These are phyloP conservation scores for Lentinula guzmanii DNA, from an alignment of 768 basidiomycete species.

Conservation along the genomic window DNA sequence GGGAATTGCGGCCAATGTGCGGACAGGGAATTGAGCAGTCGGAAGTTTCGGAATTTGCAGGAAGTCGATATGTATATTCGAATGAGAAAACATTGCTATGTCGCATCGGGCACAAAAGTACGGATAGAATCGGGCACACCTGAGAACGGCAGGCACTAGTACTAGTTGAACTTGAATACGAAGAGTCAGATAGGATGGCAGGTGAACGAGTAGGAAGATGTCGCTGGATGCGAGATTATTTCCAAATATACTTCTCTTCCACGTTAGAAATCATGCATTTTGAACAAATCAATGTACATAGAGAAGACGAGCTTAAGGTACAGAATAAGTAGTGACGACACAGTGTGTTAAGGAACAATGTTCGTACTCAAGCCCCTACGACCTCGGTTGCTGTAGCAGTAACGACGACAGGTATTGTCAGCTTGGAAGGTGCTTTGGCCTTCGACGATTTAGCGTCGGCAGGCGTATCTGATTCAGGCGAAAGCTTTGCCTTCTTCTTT, in stretches of 20 bases:
- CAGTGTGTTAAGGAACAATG: background rate
- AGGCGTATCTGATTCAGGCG: slow-evolving; percentile 13
- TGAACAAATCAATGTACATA: too few relatives aligned
- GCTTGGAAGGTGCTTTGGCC: slow-evolving; percentile 1
- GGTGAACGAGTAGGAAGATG: too few relatives aligned
- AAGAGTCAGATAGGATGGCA: too few relatives aligned
- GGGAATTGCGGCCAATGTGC: background rate
- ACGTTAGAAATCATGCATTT: too few relatives aligned
- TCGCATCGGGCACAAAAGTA: too few relatives aligned
- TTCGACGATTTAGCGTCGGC: slow-evolving; percentile 7
- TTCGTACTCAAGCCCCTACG: slow-evolving; percentile 5
- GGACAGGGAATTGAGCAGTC: background rate
- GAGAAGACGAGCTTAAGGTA: background rate
- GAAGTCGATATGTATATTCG: too few relatives aligned
- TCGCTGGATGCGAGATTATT: too few relatives aligned
- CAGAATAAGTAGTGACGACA: background rate
- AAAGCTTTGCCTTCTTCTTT: slow-evolving; percentile 62
- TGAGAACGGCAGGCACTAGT: too few relatives aligned
- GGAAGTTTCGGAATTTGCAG: background rate
- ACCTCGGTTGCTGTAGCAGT: background rate
- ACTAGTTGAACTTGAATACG: too few relatives aligned
- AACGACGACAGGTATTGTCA: background rate
- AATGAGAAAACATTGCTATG: too few relatives aligned
- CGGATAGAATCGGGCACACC: too few relatives aligned
- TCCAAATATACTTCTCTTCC: too few relatives aligned